Conservation (phyloP, 1,284 basidiomycete species). For the Trichosporon asahii region DNA sequence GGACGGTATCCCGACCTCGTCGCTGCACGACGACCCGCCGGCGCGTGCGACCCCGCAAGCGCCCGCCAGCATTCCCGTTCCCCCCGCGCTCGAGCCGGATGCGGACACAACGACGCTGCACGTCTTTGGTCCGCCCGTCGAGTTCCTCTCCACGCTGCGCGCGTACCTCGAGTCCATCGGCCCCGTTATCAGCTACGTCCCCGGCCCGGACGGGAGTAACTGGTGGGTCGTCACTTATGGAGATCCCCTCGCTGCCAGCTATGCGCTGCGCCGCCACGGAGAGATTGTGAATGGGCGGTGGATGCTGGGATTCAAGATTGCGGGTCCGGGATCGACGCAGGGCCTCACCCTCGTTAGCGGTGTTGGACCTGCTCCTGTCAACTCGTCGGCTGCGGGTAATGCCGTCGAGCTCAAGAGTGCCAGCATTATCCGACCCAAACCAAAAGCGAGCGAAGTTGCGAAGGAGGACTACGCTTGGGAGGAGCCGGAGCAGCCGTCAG, state of each 20-base stretch:
- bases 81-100: constrained; percentile 32
- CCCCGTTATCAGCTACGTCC: constrained; percentile 31
- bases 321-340: constrained; percentile 26
- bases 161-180: constrained; percentile 40
- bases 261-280: constrained; percentile 42
- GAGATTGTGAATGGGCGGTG: constrained; percentile 42
- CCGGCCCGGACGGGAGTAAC: constrained; percentile 43
- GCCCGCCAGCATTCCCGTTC: constrained; percentile 28
- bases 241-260: constrained; percentile 33
- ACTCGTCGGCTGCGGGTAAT: constrained; percentile 25
- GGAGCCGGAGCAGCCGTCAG: constrained; percentile 34
- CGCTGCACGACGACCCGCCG: constrained; percentile 27
- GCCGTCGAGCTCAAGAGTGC: constrained; percentile 29
- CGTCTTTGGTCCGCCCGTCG: constrained; percentile 44
- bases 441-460: constrained; percentile 16
- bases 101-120: constrained; percentile 38
- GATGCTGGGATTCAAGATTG: constrained; percentile 47
- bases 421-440: constrained; percentile 30
- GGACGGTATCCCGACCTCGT: constrained; percentile 28
- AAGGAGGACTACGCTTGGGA: constrained; percentile 40
- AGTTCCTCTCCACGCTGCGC: constrained; percentile 33
- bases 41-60: constrained; percentile 5
- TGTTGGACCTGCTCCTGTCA: not conserved
- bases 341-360: constrained; percentile 30
- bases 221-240: constrained; percentile 42